Evolutionary conservation across 2,329 filamentous ascomycete genomes (phyloP), one percentile per base, ranked within the genome.

Genomic region (Amylocarpus encephaloides): DNA sequence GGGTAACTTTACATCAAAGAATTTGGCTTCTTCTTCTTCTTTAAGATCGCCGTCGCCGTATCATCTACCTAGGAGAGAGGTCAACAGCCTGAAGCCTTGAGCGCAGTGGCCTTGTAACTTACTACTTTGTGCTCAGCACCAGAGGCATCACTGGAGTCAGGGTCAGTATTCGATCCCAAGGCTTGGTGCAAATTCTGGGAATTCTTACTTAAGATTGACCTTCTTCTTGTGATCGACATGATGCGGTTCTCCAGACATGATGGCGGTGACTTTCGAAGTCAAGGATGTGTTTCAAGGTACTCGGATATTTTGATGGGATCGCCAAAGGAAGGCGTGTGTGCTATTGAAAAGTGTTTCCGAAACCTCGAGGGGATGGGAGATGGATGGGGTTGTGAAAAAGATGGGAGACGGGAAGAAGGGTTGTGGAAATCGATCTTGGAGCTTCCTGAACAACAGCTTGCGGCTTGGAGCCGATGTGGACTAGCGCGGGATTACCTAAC

Each of bases 21-120:
- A 75, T 98, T 98, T 64, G 91, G 91, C 88, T 98, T 98, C 91
- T 98, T 98, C 86, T 98, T 98, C 82, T 97, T 97, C 79, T 96
- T 97, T 66, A 98, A 82, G 64, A 98, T 98, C 62, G 93, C 93
- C 41, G 93, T 98, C 47, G 93, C 83, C 56, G 85, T 89, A 68
- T 95, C 93, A 70, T 96, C 88, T 65, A 89, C 84, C 84, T 94
- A 65, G 52, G 57, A 40, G 29, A 38, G 30, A 53, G 52, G 67
- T 75, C 62, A 70, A 67, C 63, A 60, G 62, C 38, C 10, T 44
- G 52, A 53, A 50, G 46, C 50, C 56, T 48, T 59, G 60, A 34
- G 56, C 58, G 54, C 60, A 56, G 56, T 62, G 58, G 50, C 50
- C 47, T 49, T 50, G 44, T 34, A 44, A 65, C 80, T 68, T 78